Evolutionary conservation across 371 early-diverging fungal species (phyloP).

Genomic region (Syncephalastrum racemosum): DNA sequence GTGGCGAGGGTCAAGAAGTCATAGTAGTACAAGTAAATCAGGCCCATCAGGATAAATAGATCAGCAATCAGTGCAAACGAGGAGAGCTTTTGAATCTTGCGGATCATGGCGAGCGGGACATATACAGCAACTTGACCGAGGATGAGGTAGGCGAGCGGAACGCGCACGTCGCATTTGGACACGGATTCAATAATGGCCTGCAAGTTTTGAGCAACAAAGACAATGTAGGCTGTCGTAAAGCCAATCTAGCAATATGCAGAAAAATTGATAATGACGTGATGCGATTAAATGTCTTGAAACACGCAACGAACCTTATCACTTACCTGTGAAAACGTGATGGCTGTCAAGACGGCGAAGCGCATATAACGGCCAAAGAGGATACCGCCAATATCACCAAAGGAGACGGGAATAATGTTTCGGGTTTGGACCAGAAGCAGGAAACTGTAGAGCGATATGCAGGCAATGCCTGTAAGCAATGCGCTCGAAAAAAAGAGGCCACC

Average conservation of each 20-base stretch:
- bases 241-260: slow-evolving; percentile 54
- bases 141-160: slow-evolving; percentile 56
- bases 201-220: slow-evolving; percentile 84
- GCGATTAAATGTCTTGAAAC: background rate
- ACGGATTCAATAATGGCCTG: slow-evolving; percentile 66
- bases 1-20: slow-evolving; percentile 59
- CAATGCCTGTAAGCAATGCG: slow-evolving; percentile 50
- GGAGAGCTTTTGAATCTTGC: slow-evolving; percentile 78
- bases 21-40: slow-evolving; percentile 75
- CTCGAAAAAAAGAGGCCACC: slow-evolving; percentile 69
- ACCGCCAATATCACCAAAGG: slow-evolving; percentile 81
- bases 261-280: slow-evolving; percentile 1
- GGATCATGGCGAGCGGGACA: slow-evolving; percentile 80
- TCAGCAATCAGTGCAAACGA: slow-evolving; percentile 81
- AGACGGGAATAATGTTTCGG: slow-evolving; percentile 55
- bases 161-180: slow-evolving; percentile 49
- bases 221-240: slow-evolving; percentile 85
- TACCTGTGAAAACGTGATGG: slow-evolving; percentile 75
- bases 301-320: slow-evolving; percentile 12
- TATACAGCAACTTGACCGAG: slow-evolving; percentile 71
- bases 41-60: slow-evolving; percentile 78
- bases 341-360: slow-evolving; percentile 62
- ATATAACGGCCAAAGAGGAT: slow-evolving; percentile 66
- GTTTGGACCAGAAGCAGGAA: slow-evolving; percentile 67
- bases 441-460: slow-evolving; percentile 58